Percentiles rank a stretch among this genome's conserved stretches.
Conservation (phyloP, 2,329 filamentous ascomycete genomes). For the Dactylellina parvicollis region DNA sequence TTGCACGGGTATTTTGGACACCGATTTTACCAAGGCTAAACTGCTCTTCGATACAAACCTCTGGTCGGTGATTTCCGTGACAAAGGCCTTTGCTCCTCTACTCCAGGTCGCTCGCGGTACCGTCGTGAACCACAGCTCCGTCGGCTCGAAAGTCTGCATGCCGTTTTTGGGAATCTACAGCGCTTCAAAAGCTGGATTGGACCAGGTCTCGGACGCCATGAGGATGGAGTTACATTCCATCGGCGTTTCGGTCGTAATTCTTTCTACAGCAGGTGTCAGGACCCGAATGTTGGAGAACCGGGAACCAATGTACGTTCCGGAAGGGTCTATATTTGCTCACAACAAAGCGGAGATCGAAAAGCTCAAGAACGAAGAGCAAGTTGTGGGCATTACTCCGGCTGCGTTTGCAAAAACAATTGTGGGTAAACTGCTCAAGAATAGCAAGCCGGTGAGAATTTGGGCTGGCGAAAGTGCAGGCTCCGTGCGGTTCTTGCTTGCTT, state of each 20-base stretch:
- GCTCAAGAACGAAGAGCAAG: slow-evolving; percentile 17
- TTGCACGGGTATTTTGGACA: slow-evolving; percentile 59
- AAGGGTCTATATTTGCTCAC: slow-evolving; percentile 14
- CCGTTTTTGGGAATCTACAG: slow-evolving; percentile 20
- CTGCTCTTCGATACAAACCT: slow-evolving; percentile 63
- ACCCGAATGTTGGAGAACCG: slow-evolving; percentile 22
- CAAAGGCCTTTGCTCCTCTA: slow-evolving; percentile 61
- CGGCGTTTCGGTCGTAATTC: slow-evolving; percentile 12
- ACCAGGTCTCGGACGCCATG: slow-evolving; percentile 16
- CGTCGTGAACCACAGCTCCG: slow-evolving; percentile 52
- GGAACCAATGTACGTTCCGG: slow-evolving; percentile 8
- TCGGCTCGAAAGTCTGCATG: slow-evolving; percentile 22
- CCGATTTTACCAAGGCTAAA: slow-evolving; percentile 60
- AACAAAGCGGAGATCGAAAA: slow-evolving; percentile 6
- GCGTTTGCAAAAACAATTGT: slow-evolving; percentile 6
- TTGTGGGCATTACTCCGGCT: neutral
- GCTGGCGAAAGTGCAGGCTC: slow-evolving; percentile 6
- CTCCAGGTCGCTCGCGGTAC: slow-evolving; percentile 55
- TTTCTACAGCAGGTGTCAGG: slow-evolving; percentile 9
- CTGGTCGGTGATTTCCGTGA: slow-evolving; percentile 61
- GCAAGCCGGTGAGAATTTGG: slow-evolving; percentile 13
- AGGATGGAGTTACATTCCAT: slow-evolving; percentile 24
- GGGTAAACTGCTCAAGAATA: slow-evolving; percentile 1
- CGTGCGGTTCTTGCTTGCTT: slow-evolving; percentile 1
- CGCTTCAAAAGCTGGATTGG: slow-evolving; percentile 16